Percentiles rank a stretch among this genome's conserved stretches.
Evolutionary conservation across 176 grass and related monocot species (phyloP).

Genomic region (Rhynchospora pubera): DNA sequence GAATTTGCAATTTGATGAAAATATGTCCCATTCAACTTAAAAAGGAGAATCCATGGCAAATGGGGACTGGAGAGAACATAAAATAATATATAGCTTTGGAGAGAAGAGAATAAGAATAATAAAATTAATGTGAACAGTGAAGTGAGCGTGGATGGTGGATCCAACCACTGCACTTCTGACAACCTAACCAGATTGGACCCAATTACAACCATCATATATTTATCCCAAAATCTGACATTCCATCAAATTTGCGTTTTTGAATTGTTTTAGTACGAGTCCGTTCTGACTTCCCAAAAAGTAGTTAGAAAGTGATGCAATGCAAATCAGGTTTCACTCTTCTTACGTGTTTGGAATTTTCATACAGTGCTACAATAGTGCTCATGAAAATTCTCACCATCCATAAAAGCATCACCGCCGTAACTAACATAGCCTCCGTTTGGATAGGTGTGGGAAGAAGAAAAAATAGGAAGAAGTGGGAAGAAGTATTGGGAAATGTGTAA

Average conservation of each 20-base stretch:
- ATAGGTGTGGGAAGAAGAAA: too few relatives aligned
- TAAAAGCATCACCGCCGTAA: neutral
- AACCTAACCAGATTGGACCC: conserved; percentile 17
- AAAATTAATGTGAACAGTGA: conserved; percentile 5
- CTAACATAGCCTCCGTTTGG: too few relatives aligned
- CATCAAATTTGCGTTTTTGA: conserved; percentile 7
- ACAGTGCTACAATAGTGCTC: neutral
- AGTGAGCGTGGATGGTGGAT: conserved; percentile 31
- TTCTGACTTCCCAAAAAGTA: conserved; percentile 17
- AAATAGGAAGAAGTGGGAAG: too few relatives aligned
- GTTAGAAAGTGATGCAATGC: conserved; percentile 10
- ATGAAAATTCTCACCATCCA: neutral
- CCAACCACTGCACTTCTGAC: conserved; percentile 30
- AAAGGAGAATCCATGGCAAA: neutral
- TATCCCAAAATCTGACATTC: conserved; percentile 15
- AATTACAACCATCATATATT: neutral
- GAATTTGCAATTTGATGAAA: neutral
- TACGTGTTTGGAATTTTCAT: neutral
- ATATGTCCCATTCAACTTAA: neutral
- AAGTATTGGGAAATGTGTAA: too few relatives aligned
- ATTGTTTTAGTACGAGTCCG: neutral
- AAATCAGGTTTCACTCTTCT: neutral
- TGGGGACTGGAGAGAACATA: neutral
- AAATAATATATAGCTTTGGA: neutral
- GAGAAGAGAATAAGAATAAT: neutral